Base-by-base conservation (phyloP, 1,139 yeast species). In the Suhomyces bribrorum region DNA sequence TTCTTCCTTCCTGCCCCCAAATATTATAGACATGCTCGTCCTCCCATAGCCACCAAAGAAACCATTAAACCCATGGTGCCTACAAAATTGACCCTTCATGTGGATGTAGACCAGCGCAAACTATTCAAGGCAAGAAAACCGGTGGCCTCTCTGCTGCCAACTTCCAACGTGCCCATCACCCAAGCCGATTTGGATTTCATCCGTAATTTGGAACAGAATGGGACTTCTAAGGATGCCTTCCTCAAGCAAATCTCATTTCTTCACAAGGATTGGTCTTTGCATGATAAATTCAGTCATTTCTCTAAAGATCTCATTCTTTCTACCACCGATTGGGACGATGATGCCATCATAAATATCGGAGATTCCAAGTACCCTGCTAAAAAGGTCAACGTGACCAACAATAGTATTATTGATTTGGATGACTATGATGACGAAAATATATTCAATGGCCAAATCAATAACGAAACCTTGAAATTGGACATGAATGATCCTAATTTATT, bases 311-410 rank as follows among this genome's bases (percentile, higher is more conserved):
- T 86, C 37, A 67, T 85, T 5, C 65, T 88, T 29, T 86, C 94
- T 0, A 77, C 92, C 0, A 83, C 87, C 13, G 92, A 86, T 49
- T 89, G 97, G 96, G 83, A 87, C 53, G 86, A 83, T 51, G 82
- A 79, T 22, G 68, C 68, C 5, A 79, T 85, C 13, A 66, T 85
- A 15, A 78, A 81, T 37, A 79, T 77, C 3, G 73, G 69, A 1
- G 67, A 59, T 3, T 43, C 47, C 17, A 32, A 36, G 11, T 39
- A 36, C 22, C 34, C 40, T 5, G 31, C 41, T 5, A 43, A 38
- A 22, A 32, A 27, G 13, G 37, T 35, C 29, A 39, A 37, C 25
- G 28, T 36, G 17, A 45, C 40, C 13, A 29, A 27, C 31, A 38
- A 26, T 29, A 44, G 46, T 2, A 40, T 49, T 5, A 51, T 57